Evolutionary conservation across 1,284 basidiomycete species (phyloP), one percentile per base, ranked within the genome.

Genomic region (Marasmius tenuissimus): DNA sequence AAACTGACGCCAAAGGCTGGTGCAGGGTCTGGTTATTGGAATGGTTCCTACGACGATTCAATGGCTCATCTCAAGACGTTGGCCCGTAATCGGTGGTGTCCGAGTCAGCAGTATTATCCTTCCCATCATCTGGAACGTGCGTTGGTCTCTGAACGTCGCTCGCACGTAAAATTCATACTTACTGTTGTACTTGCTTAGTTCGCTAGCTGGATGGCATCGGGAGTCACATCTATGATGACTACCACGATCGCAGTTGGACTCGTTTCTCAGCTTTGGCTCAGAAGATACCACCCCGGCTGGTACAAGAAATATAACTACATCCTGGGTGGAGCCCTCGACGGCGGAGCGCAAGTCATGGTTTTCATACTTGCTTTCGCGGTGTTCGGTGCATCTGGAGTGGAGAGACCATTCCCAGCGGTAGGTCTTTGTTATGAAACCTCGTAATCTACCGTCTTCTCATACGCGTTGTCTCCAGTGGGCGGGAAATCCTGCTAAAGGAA

Each of bases 341-440:
- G 80, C n/a, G 80, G 80, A 9, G 76, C 73, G 58, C 80, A 81
- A 66, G 77, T 81, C 52, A 81, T 81, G 57, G 66, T 81, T 10
- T 81, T 81, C 71, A 79, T 81, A 40, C 69, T 81, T 42, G 75
- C 76, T 83, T 84, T 82, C 84, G 77, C 91, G 78, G 81, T 90
- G 82, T 80, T 91, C 80, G 72, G 90, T 81, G 80, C 81, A 76
- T 72, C 85, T 82, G 65, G 88, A 74, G 69, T 84, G 75, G 64
- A 79, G 73, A 69, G 91, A 76, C 71, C 77, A 69, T 73, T 87
- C 82, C 78, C 85, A 37, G 52, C 27, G 9, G 52, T 35, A 18
- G 38, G 52, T 38, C 3, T 14, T 11, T 37, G n/a, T 54, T 3
- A 37, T 35, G 7, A 27, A 1, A 14, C 20, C 9, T 6, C 33